Base-by-base conservation (phyloP, 164 flowering plant species). In the Warburgia ugandensis region DNA sequence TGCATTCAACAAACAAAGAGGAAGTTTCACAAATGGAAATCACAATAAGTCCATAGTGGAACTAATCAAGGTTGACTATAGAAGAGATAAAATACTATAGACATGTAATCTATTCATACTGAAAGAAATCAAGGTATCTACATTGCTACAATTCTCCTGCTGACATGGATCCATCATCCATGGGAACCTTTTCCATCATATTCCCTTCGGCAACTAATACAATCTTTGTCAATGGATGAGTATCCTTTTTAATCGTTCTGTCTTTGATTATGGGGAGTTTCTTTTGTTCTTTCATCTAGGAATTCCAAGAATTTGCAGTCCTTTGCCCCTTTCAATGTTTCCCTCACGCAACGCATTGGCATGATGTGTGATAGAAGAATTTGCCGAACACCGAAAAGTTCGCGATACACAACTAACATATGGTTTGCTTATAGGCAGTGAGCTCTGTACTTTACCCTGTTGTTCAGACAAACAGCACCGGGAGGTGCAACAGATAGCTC, bases 401-500 rank as follows among this genome's bases (percentile, higher is more conserved):
- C 51, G 48, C 27, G 59, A 8, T 32, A 54, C 4, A 25, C 41
- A 38, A 52, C 54, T 30, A 44, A 31, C 40, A 6, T 41, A 46
- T 54, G 26, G 41, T 45, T 30, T 46, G 45, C 16, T 50, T 54
- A 40, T 23, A 20, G 55, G 44, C 36, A 54, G n/a, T 29, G 48
- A 19, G 19, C 39, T 20, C 32, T 16, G 19, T 26, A 32, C 30
- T 1, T n/a, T 16, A n/a, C 25, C 16, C 16, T 45, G 21, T 20
- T 37, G 28, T 22, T 26, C 17, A 40, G 29, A 44, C 8, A 52
- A 36, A 52, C 5, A 52, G 35, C 59, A 69, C 67, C 60, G 42
- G 67, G 37, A 8, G 67, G 63, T 16, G 67, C 37, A 39, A 52
- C 54, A 58, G 68, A 53, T 41, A 54, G 54, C 51, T 69, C 50